Conservation (phyloP, 352 stramenopile genomes). For the Pilasporangium apinafurcum region DNA sequence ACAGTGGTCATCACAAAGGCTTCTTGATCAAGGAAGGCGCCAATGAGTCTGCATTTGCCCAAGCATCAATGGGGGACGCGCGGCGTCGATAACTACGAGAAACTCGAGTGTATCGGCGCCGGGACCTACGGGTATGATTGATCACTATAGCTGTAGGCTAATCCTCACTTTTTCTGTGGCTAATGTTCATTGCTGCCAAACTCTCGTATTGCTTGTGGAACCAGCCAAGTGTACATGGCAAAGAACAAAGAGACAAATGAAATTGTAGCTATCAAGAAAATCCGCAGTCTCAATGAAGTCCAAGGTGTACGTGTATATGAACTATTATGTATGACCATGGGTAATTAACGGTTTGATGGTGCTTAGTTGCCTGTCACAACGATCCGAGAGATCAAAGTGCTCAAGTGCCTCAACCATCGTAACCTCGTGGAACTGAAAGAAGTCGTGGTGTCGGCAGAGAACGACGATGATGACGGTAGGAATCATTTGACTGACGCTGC, state of each 20-base stretch:
- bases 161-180: neutral
- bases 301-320: constrained; percentile 52
- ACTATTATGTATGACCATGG: neutral
- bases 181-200: neutral
- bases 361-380: constrained; percentile 90
- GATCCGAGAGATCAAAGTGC: constrained; percentile 98
- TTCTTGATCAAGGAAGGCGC: neutral
- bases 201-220: neutral
- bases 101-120: constrained; percentile 86
- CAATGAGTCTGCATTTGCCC: constrained; percentile 82
- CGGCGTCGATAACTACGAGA: constrained; percentile 82
- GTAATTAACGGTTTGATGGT: neutral
- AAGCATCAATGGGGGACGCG: constrained; percentile 82
- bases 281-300: constrained; percentile 87
- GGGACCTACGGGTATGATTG: constrained; percentile 75
- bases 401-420: constrained; percentile 94
- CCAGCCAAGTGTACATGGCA: constrained; percentile 85
- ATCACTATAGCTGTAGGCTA: too few relatives aligned
- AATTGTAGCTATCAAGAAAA: constrained; percentile 90
- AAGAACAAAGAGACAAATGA: constrained; percentile 81
- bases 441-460: constrained; percentile 89
- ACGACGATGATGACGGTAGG: constrained; percentile 76
- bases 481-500: neutral
- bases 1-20: neutral
- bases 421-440: constrained; percentile 96